Percentiles rank a stretch among this genome's conserved stretches.
Evolutionary conservation across 2,329 filamentous ascomycete genomes (phyloP).

Genomic region (Penicillium hordei): DNA sequence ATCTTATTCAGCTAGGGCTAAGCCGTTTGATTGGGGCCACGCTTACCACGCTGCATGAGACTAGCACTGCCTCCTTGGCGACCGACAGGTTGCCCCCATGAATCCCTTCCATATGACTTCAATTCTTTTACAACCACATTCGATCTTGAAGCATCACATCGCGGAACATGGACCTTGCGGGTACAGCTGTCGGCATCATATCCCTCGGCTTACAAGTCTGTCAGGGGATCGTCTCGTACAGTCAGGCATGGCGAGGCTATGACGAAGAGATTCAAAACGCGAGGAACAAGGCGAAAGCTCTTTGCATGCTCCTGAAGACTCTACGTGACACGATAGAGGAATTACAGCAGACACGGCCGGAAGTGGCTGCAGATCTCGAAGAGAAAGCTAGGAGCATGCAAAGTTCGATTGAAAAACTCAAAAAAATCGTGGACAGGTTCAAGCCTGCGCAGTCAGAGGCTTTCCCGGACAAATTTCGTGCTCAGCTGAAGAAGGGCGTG

Average conservation of each 20-base stretch:
- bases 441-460: not conserved
- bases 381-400: not conserved
- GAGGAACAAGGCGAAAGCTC: constrained; percentile 5
- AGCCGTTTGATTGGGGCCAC: not conserved
- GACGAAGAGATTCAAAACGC: constrained; percentile 11
- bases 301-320: constrained; percentile 1
- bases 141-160: not conserved
- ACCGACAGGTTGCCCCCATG: not conserved
- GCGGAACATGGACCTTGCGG: not conserved
- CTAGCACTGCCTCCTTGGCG: not conserved
- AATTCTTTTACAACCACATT: not conserved
- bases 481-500: not conserved
- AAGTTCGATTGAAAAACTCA: not conserved
- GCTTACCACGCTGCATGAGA: not conserved
- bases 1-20: not conserved
- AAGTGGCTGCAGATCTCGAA: not conserved
- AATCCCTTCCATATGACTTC: not conserved
- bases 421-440: not conserved
- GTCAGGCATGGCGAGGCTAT: constrained; percentile 1
- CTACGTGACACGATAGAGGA: constrained; percentile 7
- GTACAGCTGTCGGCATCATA: constrained; percentile 14
- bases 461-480: not conserved
- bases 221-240: constrained; percentile 8
- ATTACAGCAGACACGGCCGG: not conserved
- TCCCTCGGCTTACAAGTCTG: constrained; percentile 16